Evolutionary conservation across 2,329 filamentous ascomycete genomes (phyloP), one percentile per base, ranked within the genome.

Genomic region (Sclerotinia spermophila): DNA sequence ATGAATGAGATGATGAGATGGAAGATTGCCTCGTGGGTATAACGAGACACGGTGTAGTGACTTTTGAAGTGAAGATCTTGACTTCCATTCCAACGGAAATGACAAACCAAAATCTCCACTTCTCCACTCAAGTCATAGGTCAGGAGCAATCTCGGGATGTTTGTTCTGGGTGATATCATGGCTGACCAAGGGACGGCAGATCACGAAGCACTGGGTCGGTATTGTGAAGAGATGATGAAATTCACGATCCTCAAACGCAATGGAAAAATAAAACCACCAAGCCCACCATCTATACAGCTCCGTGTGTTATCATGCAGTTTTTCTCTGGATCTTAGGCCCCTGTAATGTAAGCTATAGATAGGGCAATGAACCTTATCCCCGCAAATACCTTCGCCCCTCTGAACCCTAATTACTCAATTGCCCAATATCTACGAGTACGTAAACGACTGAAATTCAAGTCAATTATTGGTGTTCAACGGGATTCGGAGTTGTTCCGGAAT

Each of bases 401-500:
- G n/a, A 51, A 51, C 5, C 30, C 44, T 30, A 30, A 64, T 6
- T 51, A 27, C 19, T 17, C 30, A 21, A 64, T 38, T 35, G 19
- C n/a, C 42, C 27, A 64, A 61, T 44, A 15, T 6, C n/a, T 51
- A n/a, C n/a, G n/a, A n/a, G n/a, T 13, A 24, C 33, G 19, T 27
- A n/a, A n/a, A 45, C 15, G 8, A n/a, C 30, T 11, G 15, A 62
- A 33, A 60, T 45, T 2, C 21, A 44, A 45, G 33, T 24, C 33
- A 38, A 7, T 40, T 40, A n/a, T 65, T 40, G 35, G 7, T 30
- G 35, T 33, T 58, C 44, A n/a, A 42, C 24, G 42, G 45, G 24
- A 51, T 61, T 69, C 67, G 67, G 67, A 42, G 24, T 69, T 69
- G 67, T 48, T 56, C 42, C 67, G 67, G 67, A 51, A 69, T 30